Evolutionary conservation across 2,329 filamentous ascomycete genomes (phyloP).

Genomic region (Gremmenia infestans): DNA sequence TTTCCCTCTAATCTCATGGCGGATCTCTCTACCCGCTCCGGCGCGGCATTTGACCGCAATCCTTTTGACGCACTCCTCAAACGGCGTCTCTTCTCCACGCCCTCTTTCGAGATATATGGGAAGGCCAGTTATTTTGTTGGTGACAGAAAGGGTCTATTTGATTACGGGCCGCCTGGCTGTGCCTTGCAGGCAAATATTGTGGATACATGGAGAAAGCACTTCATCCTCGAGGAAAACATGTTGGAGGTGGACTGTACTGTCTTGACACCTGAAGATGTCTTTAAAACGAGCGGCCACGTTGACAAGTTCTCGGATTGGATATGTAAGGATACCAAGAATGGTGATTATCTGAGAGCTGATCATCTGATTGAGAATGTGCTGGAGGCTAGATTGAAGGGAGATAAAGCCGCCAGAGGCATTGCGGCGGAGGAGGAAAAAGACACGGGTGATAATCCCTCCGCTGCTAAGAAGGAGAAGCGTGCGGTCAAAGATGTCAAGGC

Average conservation of each 20-base stretch:
- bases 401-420: slow-evolving; percentile 87
- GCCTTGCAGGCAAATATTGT: slow-evolving; percentile 65
- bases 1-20: too few relatives aligned
- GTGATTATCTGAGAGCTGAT: slow-evolving; percentile 93
- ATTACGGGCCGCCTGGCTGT: slow-evolving; percentile 48
- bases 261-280: slow-evolving; percentile 84
- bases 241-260: slow-evolving; percentile 78
- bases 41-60: too few relatives aligned
- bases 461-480: slow-evolving; percentile 73
- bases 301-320: slow-evolving; percentile 96
- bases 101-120: too few relatives aligned
- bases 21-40: too few relatives aligned
- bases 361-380: slow-evolving; percentile 95
- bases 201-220: slow-evolving; percentile 69
- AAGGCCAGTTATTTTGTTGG: too few relatives aligned
- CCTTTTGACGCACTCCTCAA: too few relatives aligned
- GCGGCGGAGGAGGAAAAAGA: slow-evolving; percentile 74
- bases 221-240: slow-evolving; percentile 70
- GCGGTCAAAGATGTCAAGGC: slow-evolving; percentile 72
- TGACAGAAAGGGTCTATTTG: too few relatives aligned
- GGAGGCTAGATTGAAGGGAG: slow-evolving; percentile 77
- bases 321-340: slow-evolving; percentile 97
- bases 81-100: too few relatives aligned
- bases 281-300: slow-evolving; percentile 95
- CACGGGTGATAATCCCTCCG: slow-evolving; percentile 30